These are phyloP conservation scores for Pholiota molesta DNA, from an alignment of 768 basidiomycete species.

Conservation along the genomic window DNA sequence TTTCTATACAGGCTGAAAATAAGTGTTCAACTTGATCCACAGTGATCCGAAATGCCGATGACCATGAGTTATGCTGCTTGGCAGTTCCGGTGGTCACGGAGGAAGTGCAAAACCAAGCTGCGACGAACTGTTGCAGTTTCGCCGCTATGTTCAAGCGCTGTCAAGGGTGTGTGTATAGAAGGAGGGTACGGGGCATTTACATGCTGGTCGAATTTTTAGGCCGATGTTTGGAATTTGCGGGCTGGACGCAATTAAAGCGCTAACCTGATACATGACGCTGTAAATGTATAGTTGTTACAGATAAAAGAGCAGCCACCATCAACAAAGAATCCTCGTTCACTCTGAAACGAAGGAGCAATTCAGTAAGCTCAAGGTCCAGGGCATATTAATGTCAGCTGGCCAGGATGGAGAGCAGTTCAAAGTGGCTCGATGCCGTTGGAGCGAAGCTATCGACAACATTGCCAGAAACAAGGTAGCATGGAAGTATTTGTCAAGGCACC, in stretches of 20 bases:
- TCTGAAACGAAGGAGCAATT: constrained; percentile 3
- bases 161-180: constrained; percentile 7
- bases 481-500: neutral
- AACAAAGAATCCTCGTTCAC: neutral
- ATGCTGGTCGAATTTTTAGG: constrained; percentile 6
- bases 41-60: neutral
- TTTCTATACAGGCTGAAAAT: neutral
- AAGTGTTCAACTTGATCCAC: neutral
- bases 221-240: constrained; percentile 8
- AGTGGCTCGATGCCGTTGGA: neutral
- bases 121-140: constrained; percentile 7
- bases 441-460: too few relatives aligned
- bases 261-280: neutral
- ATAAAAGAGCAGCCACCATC: neutral
- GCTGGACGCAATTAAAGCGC: neutral
- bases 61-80: constrained; percentile 3
- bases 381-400: too few relatives aligned
- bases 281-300: neutral
- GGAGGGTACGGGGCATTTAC: constrained; percentile 5
- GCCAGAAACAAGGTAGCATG: neutral
- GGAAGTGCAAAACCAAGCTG: constrained; percentile 2
- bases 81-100: constrained; percentile 19
- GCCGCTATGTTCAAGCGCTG: constrained; percentile 4
- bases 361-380: neutral
- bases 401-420: neutral